Conservation (phyloP, 768 basidiomycete species). For the Rhizopogon sp. region DNA sequence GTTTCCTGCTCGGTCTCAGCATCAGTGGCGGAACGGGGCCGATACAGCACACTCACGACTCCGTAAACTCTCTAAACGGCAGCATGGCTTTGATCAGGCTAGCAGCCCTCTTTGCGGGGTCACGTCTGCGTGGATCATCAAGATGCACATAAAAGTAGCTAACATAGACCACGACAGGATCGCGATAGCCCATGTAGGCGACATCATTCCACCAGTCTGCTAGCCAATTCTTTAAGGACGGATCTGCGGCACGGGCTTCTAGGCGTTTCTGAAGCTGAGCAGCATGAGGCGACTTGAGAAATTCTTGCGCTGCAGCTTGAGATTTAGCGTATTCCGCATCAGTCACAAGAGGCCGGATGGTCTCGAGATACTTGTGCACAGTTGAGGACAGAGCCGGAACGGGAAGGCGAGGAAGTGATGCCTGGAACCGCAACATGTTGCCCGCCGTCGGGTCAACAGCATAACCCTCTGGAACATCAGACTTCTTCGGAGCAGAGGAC, state of each 20-base stretch:
- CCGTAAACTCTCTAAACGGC: constrained; percentile 78
- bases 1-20: constrained; percentile 38
- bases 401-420: constrained; percentile 71
- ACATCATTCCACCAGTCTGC: constrained; percentile 97
- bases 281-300: constrained; percentile 65
- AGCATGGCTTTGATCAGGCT: constrained; percentile 80
- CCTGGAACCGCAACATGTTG: constrained; percentile 71
- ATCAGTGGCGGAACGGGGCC: not conserved
- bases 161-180: constrained; percentile 87
- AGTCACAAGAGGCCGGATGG: constrained; percentile 73
- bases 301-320: constrained; percentile 53
- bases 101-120: constrained; percentile 72
- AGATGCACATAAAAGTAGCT: constrained; percentile 94
- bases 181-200: constrained; percentile 85
- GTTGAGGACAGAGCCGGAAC: constrained; percentile 84
- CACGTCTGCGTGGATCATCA: constrained; percentile 49
- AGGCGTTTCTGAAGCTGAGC: constrained; percentile 75
- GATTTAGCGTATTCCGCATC: constrained; percentile 57
- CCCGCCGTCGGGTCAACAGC: constrained; percentile 50
- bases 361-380: constrained; percentile 82
- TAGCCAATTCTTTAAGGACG: constrained; percentile 74
- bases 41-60: constrained; percentile 49
- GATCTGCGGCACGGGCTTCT: constrained; percentile 63
- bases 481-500: constrained; percentile 22
- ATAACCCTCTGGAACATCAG: constrained; percentile 41